Evolutionary conservation across 441 rosid species (phyloP), one percentile per base, ranked within the genome.

Genomic region (Sinapis alba): DNA sequence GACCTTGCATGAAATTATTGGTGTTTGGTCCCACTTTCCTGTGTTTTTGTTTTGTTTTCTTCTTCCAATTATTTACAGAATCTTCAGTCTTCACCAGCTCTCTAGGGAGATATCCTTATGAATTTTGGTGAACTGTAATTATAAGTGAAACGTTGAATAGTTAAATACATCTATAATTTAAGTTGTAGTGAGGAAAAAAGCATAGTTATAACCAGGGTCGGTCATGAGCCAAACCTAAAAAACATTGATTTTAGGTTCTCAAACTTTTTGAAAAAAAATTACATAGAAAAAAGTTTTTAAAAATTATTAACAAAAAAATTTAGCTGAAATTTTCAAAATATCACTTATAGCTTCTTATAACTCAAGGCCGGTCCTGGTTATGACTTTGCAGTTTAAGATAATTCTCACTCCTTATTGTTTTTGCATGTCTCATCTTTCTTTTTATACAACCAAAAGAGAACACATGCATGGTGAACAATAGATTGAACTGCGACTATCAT

Each of bases 1-100:
- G 67, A 65, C 66, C 50, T 27, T 66, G 53, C 72, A 10, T 66
- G 34, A 11, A 28, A 74, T 74, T 59, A 74, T 67, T 67, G 67
- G 16, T 74, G 62, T 0, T 16, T 10, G 73, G 68, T 74, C 41
- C 62, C 73, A 45, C 13, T 16, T 12, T 28, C 50, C 51, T 51
- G 6, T 57, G 50, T 32, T 30, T 32, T 36, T 36, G 11, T n/a
- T 56, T 38, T 19, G 24, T 51, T 51, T 18, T 51, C 1, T 26
- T 45, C 59, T 27, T 41, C 15, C 71, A 56, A 19, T 56, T 43
- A 26, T 65, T 53, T 20, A 20, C 50, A 27, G 5, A 18, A 64
- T 26, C 15, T 16, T 53, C 26, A 34, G 12, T 53, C 45, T 38
- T 38, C 15, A 12, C 27, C 13, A 64, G 15, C 24, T 16, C 30